These are phyloP conservation scores for Fusarium mexicanum DNA, from an alignment of 2,329 filamentous ascomycete genomes.

Conservation along the genomic window DNA sequence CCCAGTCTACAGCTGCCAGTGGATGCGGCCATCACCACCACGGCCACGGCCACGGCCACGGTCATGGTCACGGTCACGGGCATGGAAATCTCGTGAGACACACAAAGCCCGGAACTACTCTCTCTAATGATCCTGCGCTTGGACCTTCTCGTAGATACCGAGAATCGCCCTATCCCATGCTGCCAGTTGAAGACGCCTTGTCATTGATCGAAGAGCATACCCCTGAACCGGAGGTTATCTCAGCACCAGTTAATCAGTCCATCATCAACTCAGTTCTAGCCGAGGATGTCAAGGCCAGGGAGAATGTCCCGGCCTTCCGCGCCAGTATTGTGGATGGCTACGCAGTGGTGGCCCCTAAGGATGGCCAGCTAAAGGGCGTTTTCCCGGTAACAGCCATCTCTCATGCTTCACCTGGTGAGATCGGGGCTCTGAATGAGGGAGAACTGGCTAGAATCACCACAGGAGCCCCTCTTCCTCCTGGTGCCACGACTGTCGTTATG, in stretches of 20 bases:
- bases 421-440: constrained; percentile 72
- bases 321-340: constrained; percentile 98
- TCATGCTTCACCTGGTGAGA: constrained; percentile 80
- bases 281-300: constrained; percentile 79
- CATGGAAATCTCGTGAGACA: constrained; percentile 77
- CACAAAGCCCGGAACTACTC: constrained; percentile 68
- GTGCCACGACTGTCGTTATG: constrained; percentile 88
- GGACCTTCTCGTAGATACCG: constrained; percentile 78
- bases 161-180: constrained; percentile 91
- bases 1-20: constrained; percentile 46
- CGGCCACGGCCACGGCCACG: constrained; percentile 54
- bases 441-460: constrained; percentile 93
- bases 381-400: constrained; percentile 90
- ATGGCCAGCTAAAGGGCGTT: constrained; percentile 75
- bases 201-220: constrained; percentile 77
- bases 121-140: constrained; percentile 69
- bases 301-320: constrained; percentile 90
- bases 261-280: constrained; percentile 84
- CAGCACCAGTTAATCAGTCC: constrained; percentile 67
- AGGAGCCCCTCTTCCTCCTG: constrained; percentile 87
- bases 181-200: constrained; percentile 85
- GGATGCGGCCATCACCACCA: constrained; percentile 66
- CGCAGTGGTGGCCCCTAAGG: constrained; percentile 75
- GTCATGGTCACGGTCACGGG: constrained; percentile 60
- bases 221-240: constrained; percentile 67